phyloP scores from a whole-genome alignment of 139 green algal genomes.

The Chlamydomonas schloesseri region DNA sequence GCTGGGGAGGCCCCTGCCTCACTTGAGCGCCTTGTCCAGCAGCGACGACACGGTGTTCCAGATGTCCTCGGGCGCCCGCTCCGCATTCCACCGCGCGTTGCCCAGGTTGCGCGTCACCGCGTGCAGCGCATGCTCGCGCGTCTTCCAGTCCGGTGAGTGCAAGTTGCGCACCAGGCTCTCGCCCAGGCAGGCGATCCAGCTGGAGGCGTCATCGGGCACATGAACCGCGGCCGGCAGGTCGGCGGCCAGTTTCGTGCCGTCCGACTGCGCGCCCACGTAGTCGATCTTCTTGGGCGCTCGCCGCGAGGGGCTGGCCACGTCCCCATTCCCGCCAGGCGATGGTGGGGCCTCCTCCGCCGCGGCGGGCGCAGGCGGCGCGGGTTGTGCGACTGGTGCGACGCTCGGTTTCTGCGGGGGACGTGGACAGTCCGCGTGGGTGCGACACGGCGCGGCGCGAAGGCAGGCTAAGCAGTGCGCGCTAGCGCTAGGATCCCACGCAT shows the following conservation, averaged over 20 bases:
- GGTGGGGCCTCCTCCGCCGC: no score
- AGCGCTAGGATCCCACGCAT: no score
- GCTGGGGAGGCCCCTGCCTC: no score
- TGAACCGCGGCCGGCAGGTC: conserved; percentile 32
- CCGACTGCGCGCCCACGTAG: conserved; percentile 20
- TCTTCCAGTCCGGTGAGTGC: conserved; percentile 48
- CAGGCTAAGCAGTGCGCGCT: no score
- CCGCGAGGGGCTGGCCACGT: background rate
- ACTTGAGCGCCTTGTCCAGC: conserved; percentile 41
- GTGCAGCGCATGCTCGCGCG: conserved; percentile 40
- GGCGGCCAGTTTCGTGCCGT: conserved; percentile 26
- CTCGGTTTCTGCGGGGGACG: no score
- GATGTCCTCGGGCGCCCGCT: conserved; percentile 2
- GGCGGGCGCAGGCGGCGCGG: no score
- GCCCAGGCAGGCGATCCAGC: conserved; percentile 26
- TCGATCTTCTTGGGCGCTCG: conserved; percentile 33
- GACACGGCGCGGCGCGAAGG: no score
- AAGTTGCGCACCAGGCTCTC: conserved; percentile 41
- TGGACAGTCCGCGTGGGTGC: no score
- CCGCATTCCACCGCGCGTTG: conserved; percentile 28
- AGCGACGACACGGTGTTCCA: conserved; percentile 21
- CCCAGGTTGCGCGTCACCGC: conserved; percentile 22
- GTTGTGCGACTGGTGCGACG: no score
- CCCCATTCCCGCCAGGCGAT: no score
- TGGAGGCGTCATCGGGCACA: conserved; percentile 20